A percentile compares a stretch with the other conserved stretches of the same genome.
These are phyloP conservation scores for Annulohypoxylon bovei DNA, from an alignment of 495 filamentous ascomycete genomes.

Conservation along the genomic window DNA sequence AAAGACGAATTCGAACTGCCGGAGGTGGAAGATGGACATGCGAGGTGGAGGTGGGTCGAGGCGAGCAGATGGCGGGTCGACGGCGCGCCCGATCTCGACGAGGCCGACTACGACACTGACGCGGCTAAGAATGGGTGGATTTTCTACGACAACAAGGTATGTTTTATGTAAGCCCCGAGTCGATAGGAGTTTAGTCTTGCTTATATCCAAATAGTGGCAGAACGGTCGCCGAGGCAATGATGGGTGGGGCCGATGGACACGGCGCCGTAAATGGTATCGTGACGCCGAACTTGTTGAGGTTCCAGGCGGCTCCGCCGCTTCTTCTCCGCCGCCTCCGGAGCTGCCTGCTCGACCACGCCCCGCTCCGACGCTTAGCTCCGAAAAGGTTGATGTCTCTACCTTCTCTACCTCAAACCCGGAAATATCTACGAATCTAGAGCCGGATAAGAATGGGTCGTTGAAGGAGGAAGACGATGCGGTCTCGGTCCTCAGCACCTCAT, in stretches of 20 bases:
- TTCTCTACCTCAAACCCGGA: conserved; percentile 30
- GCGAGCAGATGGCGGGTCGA: conserved; percentile 89
- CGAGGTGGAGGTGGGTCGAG: conserved; percentile 89
- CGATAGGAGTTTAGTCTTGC: conserved; percentile 4
- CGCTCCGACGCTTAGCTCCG: conserved; percentile 15
- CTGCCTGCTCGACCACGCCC: conserved; percentile 27
- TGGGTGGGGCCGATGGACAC: conserved; percentile 94
- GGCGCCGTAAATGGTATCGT: conserved; percentile 93
- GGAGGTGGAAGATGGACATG: conserved; percentile 77
- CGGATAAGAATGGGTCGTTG: conserved; percentile 15
- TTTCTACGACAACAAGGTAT: conserved; percentile 97
- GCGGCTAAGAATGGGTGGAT: conserved; percentile 85
- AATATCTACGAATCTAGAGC: conserved; percentile 6
- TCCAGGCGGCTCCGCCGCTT: conserved; percentile 49
- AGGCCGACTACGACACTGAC: conserved; percentile 61
- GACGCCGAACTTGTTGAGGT: conserved; percentile 94
- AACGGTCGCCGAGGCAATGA: conserved; percentile 89
- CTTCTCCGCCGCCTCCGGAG: conserved; percentile 40
- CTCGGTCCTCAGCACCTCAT: conserved; percentile 46
- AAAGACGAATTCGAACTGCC: conserved; percentile 88
- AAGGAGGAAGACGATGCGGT: conserved; percentile 44
- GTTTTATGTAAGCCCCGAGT: conserved; percentile 23
- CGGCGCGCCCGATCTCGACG: conserved; percentile 65
- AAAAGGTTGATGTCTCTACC: conserved; percentile 11
- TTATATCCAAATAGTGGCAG: conserved; percentile 72